A percentile compares a stretch with the other conserved stretches of the same genome.
These are phyloP conservation scores for Phtheirospermum japonicum DNA, from an alignment of 257 asterid genomes.

Conservation along the genomic window DNA sequence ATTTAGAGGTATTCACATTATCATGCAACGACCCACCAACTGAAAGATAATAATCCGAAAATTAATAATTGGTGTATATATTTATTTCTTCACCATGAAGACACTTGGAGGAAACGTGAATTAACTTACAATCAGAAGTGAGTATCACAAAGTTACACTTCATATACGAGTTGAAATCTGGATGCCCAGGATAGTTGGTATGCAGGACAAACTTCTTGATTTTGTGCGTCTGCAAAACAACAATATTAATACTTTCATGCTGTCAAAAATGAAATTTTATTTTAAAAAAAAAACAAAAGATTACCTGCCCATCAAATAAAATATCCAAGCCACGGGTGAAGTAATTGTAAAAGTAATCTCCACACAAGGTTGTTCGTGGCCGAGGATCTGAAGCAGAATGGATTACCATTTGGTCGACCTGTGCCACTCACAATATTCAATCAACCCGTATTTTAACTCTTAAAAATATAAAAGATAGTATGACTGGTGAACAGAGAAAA, in stretches of 20 bases:
- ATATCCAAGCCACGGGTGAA: slow-evolving; percentile 77
- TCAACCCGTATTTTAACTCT: no score
- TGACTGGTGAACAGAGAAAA: no score
- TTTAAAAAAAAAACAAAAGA: not conserved
- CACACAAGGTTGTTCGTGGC: slow-evolving; percentile 69
- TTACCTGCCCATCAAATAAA: slow-evolving; percentile 79
- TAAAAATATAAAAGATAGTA: not conserved
- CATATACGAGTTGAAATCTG: slow-evolving; percentile 83
- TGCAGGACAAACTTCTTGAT: slow-evolving; percentile 79
- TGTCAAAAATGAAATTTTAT: not conserved
- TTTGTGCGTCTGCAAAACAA: slow-evolving; percentile 60
- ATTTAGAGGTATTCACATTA: slow-evolving; percentile 39
- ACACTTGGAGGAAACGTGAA: not conserved
- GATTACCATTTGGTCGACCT: slow-evolving; percentile 90
- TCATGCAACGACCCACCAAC: slow-evolving; percentile 50
- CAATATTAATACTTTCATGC: not conserved
- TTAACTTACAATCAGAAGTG: slow-evolving; percentile 48
- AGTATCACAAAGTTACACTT: slow-evolving; percentile 72
- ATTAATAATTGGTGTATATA: not conserved
- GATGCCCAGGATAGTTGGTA: slow-evolving; percentile 90
- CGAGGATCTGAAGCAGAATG: slow-evolving; percentile 82
- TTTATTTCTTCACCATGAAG: slow-evolving; percentile 7
- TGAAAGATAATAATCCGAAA: slow-evolving; percentile 30
- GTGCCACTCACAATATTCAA: slow-evolving; percentile 26
- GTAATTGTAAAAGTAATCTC: slow-evolving; percentile 77